These are phyloP conservation scores for Taphrina confusa DNA, from an alignment of 1,139 yeast species.

Conservation along the genomic window DNA sequence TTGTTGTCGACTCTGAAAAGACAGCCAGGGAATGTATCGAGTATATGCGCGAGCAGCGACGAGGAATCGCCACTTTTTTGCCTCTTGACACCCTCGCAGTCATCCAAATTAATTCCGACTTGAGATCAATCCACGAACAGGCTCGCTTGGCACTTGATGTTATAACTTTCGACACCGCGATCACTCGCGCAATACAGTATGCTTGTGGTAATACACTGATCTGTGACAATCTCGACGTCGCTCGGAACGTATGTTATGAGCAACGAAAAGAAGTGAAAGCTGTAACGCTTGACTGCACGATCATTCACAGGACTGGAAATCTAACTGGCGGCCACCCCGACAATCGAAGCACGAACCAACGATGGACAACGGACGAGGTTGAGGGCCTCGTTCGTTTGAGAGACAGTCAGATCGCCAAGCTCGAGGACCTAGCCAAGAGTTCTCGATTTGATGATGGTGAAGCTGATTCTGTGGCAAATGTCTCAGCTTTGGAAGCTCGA, in stretches of 20 bases:
- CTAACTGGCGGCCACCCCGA: slow-evolving; percentile 78
- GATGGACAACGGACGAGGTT: slow-evolving; percentile 78
- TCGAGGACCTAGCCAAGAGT: slow-evolving; percentile 54
- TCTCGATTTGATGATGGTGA: slow-evolving; percentile 62
- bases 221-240: slow-evolving; percentile 70
- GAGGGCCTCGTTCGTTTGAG: slow-evolving; percentile 58
- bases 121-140: slow-evolving; percentile 58
- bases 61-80: slow-evolving; percentile 82
- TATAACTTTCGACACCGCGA: slow-evolving; percentile 64
- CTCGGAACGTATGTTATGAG: slow-evolving; percentile 74
- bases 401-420: slow-evolving; percentile 59
- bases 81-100: slow-evolving; percentile 81
- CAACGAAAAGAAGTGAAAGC: slow-evolving; percentile 62
- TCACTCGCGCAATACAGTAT: slow-evolving; percentile 78
- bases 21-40: slow-evolving; percentile 83
- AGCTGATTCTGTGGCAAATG: slow-evolving; percentile 59
- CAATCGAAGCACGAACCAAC: slow-evolving; percentile 42
- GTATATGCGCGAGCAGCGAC: slow-evolving; percentile 78
- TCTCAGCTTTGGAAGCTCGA: slow-evolving; percentile 58
- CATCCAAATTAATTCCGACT: slow-evolving; percentile 56
- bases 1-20: slow-evolving; percentile 73
- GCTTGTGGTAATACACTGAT: slow-evolving; percentile 79
- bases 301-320: slow-evolving; percentile 80
- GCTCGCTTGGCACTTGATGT: slow-evolving; percentile 69
- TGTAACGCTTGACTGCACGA: slow-evolving; percentile 80